Percentiles rank a stretch among this genome's conserved stretches.
These are phyloP conservation scores for Lodderomyces margitis DNA, from an alignment of 1,139 yeast species.

Conservation along the genomic window DNA sequence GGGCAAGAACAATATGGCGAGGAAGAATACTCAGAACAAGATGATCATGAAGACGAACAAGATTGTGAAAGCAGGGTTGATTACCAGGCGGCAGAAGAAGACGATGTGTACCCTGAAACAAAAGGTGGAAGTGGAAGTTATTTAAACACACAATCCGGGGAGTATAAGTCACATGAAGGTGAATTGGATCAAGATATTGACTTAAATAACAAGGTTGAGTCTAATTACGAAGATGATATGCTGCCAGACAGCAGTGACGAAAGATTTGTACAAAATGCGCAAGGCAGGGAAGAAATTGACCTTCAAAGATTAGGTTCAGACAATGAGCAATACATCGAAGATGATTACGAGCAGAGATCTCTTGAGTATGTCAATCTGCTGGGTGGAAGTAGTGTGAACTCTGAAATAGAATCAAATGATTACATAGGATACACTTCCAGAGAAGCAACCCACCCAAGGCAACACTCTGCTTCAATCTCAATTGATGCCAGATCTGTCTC, in stretches of 20 bases:
- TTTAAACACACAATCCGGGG: too few species aligned
- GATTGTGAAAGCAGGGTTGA: neutral
- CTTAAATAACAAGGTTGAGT: neutral
- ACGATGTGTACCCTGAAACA: constrained; percentile 2
- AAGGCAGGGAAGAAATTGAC: too few species aligned
- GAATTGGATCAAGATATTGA: too few species aligned
- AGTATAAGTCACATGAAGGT: too few species aligned
- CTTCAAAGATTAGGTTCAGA: neutral
- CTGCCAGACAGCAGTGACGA: too few species aligned
- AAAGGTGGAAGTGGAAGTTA: too few species aligned
- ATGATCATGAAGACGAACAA: neutral
- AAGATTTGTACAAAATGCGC: too few species aligned
- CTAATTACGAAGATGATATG: neutral
- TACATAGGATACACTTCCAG: neutral
- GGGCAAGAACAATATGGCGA: constrained; percentile 2
- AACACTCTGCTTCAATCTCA: neutral
- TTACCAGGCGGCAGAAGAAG: constrained; percentile 1
- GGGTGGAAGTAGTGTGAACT: constrained; percentile 1
- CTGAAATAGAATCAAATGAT: neutral
- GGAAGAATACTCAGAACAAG: neutral
- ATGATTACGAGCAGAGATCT: neutral
- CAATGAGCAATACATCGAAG: neutral
- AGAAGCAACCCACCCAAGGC: neutral
- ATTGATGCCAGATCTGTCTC: neutral
- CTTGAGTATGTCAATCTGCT: neutral